Percentiles rank a stretch among this genome's conserved stretches.
Evolutionary conservation across 176 grass and related monocot species (phyloP).

Genomic region (Elymus sibiricus): DNA sequence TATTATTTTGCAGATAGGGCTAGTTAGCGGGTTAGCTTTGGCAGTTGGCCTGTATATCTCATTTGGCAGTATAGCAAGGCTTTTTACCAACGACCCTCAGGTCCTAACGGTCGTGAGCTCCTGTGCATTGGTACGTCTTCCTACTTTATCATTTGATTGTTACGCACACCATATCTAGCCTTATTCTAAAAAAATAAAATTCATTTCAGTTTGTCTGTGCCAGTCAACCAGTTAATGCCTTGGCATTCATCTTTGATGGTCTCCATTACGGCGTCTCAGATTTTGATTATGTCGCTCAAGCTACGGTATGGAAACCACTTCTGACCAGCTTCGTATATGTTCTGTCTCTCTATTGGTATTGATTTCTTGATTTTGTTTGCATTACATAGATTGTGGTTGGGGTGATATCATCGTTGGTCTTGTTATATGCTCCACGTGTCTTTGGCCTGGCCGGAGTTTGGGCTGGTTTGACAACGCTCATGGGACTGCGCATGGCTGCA

Average conservation of each 20-base stretch:
- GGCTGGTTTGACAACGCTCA: slow-evolving; percentile 89
- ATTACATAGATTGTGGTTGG: slow-evolving; percentile 72
- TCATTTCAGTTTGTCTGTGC: slow-evolving; percentile 83
- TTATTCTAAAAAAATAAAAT: background rate
- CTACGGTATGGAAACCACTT: slow-evolving; percentile 59
- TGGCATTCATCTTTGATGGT: slow-evolving; percentile 97
- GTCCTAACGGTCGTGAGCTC: slow-evolving; percentile 79
- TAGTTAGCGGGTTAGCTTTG: slow-evolving; percentile 66
- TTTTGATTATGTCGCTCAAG: slow-evolving; percentile 81
- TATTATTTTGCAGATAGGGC: slow-evolving; percentile 54
- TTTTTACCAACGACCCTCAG: slow-evolving; percentile 82
- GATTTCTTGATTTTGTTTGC: slow-evolving; percentile 17
- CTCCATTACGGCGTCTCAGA: slow-evolving; percentile 92
- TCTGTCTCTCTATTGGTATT: background rate
- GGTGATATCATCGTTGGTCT: slow-evolving; percentile 66
- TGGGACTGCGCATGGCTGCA: slow-evolving; percentile 72
- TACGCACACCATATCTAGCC: background rate
- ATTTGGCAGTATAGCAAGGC: slow-evolving; percentile 69
- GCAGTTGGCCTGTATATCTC: slow-evolving; percentile 65
- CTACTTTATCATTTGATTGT: slow-evolving; percentile 4
- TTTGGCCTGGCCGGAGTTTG: slow-evolving; percentile 91
- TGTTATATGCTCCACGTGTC: slow-evolving; percentile 69
- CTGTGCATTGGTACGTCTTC: slow-evolving; percentile 72
- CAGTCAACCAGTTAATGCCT: slow-evolving; percentile 86
- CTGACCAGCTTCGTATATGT: background rate